A percentile compares a stretch with the other conserved stretches of the same genome.
Conservation (phyloP, 352 stramenopile species). For the Globisporangium spiculum region DNA sequence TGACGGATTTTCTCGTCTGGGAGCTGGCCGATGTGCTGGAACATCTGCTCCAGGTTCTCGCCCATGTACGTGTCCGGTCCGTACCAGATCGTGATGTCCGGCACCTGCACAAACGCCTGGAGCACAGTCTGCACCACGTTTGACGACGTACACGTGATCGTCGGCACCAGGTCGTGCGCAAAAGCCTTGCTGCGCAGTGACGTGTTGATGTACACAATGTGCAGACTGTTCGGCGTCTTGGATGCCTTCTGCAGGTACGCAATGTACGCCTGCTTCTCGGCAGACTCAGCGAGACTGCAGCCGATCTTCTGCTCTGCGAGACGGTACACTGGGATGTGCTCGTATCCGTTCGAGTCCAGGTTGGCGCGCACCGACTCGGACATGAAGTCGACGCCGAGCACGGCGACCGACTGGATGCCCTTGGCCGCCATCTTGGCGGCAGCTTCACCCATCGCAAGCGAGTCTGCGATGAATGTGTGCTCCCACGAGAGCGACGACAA, state of each 20-base stretch:
- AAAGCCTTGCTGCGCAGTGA: constrained; percentile 96
- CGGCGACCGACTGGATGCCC: constrained; percentile 89
- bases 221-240: constrained; percentile 88
- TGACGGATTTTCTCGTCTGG: constrained; percentile 77
- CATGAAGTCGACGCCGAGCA: constrained; percentile 98
- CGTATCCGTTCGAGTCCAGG: constrained; percentile 90
- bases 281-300: constrained; percentile 93
- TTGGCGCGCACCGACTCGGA: constrained; percentile 94
- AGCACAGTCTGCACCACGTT: constrained; percentile 97
- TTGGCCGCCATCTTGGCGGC: constrained; percentile 93
- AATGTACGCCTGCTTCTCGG: constrained; percentile 90
- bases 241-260: constrained; percentile 91
- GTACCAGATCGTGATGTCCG: constrained; percentile 89
- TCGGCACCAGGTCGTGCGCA: constrained; percentile 91
- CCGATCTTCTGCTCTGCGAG: constrained; percentile 92
- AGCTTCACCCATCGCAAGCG: constrained; percentile 96
- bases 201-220: constrained; percentile 99
- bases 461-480: constrained; percentile 95
- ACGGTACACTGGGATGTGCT: constrained; percentile 93
- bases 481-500: constrained; percentile 82
- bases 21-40: constrained; percentile 78
- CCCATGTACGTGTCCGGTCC: constrained; percentile 98
- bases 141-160: constrained; percentile 96
- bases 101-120: constrained; percentile 91
- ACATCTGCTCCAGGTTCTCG: constrained; percentile 95